Evolutionary conservation across 2,329 filamentous ascomycete species (phyloP).

Genomic region (Aspergillus puulaauensis): DNA sequence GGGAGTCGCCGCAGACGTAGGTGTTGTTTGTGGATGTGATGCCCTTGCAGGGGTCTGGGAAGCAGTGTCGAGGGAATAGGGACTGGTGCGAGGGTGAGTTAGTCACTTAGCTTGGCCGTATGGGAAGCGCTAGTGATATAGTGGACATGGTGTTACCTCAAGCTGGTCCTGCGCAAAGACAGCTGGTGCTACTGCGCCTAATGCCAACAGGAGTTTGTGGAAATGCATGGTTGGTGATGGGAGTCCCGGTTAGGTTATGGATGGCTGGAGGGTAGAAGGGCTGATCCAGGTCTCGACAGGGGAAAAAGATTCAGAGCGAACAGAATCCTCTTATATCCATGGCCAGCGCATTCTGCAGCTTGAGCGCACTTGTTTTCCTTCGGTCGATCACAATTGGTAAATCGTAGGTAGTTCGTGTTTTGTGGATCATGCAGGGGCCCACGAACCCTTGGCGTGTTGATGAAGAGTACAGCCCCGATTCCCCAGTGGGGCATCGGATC

Average conservation of each 20-base stretch:
- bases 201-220: neutral
- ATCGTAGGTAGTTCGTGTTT: neutral
- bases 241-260: neutral
- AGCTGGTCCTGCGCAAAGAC: neutral
- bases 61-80: slow-evolving; percentile 15
- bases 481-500: too few species aligned
- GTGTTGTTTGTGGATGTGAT: slow-evolving; percentile 28
- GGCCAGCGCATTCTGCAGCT: neutral
- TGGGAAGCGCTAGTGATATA: too few species aligned
- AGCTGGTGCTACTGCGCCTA: neutral
- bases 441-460: neutral
- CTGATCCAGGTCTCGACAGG: too few species aligned
- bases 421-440: neutral
- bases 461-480: neutral
- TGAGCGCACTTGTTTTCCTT: neutral
- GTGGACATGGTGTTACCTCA: neutral
- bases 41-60: slow-evolving; percentile 30
- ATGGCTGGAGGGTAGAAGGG: neutral
- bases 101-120: neutral
- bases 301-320: neutral
- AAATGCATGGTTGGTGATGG: neutral
- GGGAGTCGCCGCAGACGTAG: slow-evolving; percentile 41
- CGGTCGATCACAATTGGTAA: neutral
- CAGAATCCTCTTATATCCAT: neutral
- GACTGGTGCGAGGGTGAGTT: neutral